Base-by-base conservation (phyloP, 108 stramenopile genomes). In the Nannochloropsis gaditana region DNA sequence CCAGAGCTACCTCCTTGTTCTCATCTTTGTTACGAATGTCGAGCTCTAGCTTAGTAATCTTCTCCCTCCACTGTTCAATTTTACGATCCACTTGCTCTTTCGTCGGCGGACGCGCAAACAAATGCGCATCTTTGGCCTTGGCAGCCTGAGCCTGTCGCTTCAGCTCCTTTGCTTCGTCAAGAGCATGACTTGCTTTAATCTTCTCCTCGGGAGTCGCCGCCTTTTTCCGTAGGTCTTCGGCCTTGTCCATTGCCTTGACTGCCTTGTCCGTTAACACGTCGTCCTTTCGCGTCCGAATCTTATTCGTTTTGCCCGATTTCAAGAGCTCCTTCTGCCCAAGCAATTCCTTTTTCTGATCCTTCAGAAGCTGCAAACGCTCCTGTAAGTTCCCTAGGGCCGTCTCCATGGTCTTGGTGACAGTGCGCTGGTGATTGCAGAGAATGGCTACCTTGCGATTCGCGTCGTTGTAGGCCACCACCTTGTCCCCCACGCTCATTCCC, bases 381-480 rank as follows among this genome's bases (percentile, higher is more conserved):
- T 87, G 79, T 84, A 73, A n/a, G 59, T 73, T 93, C 83, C 95
- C 96, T 10, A 97, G 86, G 50, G 92, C 91, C 2, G 93, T 93
- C 88, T 96, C 96, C 80, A 95, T 94, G 9, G 95, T 94, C 89
- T 98, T 98, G 50, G 44, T 85, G 79, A 98, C 97, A 73, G 98
- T 95, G 83, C 93, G 92, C 88, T 99, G 99, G 89, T 99, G 99
- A 90, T 99, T 99, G 91, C 99, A 99, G 43, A 99, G 92, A 83
- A 99, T 99, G 21, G 99, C 98, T 73, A 99, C 99, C 91, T 96
- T 92, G 5, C 98, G 93, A 93, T 99, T 99, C 79, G 99, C 99
- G 83, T 94, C 96, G 88, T 99, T 98, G 94, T 99, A 99, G 88
- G 94, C 94, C 1, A 95, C 93, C 84, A 85, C 89, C 93, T 98